These are phyloP conservation scores for Barnettozyma vustinii DNA, from an alignment of 805 yeast species.

Conservation along the genomic window DNA sequence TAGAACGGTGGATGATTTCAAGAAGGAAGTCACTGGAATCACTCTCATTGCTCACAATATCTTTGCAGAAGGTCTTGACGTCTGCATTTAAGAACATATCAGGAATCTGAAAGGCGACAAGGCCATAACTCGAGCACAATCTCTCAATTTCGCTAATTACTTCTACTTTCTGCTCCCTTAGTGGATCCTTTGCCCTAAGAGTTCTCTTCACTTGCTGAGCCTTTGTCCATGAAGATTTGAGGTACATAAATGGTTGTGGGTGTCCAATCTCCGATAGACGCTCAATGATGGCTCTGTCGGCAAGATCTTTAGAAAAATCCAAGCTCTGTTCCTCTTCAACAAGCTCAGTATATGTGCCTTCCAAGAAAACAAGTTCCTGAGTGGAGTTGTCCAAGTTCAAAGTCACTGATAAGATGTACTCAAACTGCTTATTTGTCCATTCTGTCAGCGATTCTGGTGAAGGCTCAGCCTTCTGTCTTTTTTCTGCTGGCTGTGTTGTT, in stretches of 20 bases:
- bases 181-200: constrained; percentile 36
- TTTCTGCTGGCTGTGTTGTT: neutral
- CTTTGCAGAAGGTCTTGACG: constrained; percentile 25
- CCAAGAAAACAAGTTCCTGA: constrained; percentile 14
- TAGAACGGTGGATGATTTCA: constrained; percentile 52
- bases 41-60: constrained; percentile 26
- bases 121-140: constrained; percentile 54
- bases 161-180: constrained; percentile 32
- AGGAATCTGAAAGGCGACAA: constrained; percentile 63
- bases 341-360: constrained; percentile 20
- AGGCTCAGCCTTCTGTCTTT: neutral
- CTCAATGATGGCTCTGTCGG: constrained; percentile 53
- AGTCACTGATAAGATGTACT: constrained; percentile 18
- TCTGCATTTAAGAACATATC: constrained; percentile 36
- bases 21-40: constrained; percentile 42
- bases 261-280: constrained; percentile 50
- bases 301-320: constrained; percentile 12
- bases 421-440: constrained; percentile 13
- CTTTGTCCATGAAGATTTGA: constrained; percentile 39
- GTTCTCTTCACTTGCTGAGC: constrained; percentile 39
- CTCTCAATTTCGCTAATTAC: constrained; percentile 45
- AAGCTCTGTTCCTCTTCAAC: constrained; percentile 20
- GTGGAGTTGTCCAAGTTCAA: constrained; percentile 14
- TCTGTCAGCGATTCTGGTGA: constrained; percentile 6
- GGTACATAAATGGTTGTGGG: constrained; percentile 40